Evolutionary conservation across 352 stramenopile species (phyloP), one percentile per base, ranked within the genome.

Genomic region (Globisporangium orthogonon): DNA sequence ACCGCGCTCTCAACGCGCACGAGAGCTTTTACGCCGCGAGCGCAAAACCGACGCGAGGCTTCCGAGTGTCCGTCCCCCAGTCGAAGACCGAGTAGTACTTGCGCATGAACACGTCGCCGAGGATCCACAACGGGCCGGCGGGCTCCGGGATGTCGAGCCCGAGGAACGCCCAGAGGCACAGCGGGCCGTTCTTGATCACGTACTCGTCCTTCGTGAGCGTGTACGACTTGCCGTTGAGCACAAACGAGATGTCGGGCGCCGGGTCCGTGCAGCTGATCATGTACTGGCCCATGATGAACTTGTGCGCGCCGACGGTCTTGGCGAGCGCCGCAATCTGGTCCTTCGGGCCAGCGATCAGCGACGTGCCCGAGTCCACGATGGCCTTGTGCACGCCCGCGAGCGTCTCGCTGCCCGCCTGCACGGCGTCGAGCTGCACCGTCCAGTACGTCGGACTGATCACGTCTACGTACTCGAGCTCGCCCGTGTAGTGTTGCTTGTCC

Each of bases 1-100:
- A n/a, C n/a, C 33, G 33, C n/a, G 17, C 45, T 50, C 45, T 7
- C 33, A 37, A 7, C 3, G 33, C 33, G 33, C 33, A 7, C 33
- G 33, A 37, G 33, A 37, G 9, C 48, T 76, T 66, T n/a, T n/a
- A 83, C 15, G 69, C 63, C 1, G 81, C 70, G 28, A 73, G 52
- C 4, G 86, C 86, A 57, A 95, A 87, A 6, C 86, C 86, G n/a
- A 95, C 77, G 41, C 78, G 82, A 40, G 87, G 68, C 51, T 86
- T 82, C 33, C 67, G 60, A 13, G 67, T 41, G 54, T 71, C 63
- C 13, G 71, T 76, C 31, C 73, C 82, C 70, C 78, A 94, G 71
- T 97, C 88, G 58, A 97, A 97, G 31, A 96, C 81, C 40, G 81
- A 87, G 83, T 96, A 96, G 69, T 94, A 96, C 80, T 96, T 95